phyloP scores from a whole-genome alignment of 2,329 filamentous ascomycete genomes.

The Sporothrix humicola region DNA sequence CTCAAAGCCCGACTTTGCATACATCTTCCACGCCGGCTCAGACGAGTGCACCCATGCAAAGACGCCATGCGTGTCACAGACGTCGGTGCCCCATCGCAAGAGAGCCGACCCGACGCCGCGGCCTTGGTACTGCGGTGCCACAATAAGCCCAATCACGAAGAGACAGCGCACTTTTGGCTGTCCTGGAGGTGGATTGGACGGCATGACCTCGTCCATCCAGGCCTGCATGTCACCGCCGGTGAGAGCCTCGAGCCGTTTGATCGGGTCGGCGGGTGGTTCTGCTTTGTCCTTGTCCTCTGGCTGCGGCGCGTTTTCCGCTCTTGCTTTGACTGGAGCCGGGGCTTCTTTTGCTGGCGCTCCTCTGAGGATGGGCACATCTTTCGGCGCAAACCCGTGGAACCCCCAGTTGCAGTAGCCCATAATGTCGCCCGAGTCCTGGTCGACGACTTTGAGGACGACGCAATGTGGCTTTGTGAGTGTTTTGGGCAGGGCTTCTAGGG shows the following conservation, averaged over 20 bases:
- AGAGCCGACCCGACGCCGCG: constrained; percentile 12
- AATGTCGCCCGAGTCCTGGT: not conserved
- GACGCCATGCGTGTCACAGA: not conserved
- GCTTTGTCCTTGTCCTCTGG: not conserved
- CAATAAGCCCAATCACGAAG: not conserved
- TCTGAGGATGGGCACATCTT: not conserved
- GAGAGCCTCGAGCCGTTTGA: constrained; percentile 8
- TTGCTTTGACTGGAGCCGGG: not conserved
- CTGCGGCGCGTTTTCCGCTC: not conserved
- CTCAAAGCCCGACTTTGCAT: not conserved
- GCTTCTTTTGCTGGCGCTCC: not conserved
- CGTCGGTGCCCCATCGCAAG: not conserved
- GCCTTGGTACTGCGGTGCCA: constrained; percentile 5
- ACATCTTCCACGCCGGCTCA: not conserved
- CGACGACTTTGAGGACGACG: constrained; percentile 5
- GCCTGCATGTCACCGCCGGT: not conserved
- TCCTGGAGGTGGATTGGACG: not conserved
- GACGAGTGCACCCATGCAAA: constrained; percentile 10
- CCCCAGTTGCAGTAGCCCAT: constrained; percentile 16
- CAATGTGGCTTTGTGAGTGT: not conserved
- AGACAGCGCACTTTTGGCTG: not conserved
- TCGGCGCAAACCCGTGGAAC: constrained; percentile 2
- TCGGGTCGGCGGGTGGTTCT: not conserved
- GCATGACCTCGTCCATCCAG: constrained; percentile 12
- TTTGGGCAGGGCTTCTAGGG: not conserved